phyloP scores from a whole-genome alignment of 2,329 filamentous ascomycete genomes.

The Beauveria australis region DNA sequence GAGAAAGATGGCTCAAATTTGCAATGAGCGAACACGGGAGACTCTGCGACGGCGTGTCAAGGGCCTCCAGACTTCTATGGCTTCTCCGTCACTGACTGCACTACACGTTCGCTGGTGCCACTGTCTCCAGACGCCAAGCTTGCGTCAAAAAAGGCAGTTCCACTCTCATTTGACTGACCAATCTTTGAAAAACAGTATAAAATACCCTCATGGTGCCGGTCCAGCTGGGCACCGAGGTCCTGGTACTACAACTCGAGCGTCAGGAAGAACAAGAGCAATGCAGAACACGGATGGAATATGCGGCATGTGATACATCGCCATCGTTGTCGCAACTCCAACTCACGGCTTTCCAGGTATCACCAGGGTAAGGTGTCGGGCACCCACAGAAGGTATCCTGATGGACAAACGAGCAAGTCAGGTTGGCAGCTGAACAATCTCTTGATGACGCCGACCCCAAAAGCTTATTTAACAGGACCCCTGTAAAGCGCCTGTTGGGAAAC shows the following conservation, averaged over 20 bases:
- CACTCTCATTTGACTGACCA: too few species aligned
- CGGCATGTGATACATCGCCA: not conserved
- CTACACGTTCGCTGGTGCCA: not conserved
- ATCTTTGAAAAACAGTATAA: not conserved
- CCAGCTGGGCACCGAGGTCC: not conserved
- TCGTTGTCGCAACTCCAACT: not conserved
- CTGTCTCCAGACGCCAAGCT: not conserved
- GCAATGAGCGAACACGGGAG: not conserved
- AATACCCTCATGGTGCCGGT: not conserved
- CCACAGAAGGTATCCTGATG: not conserved
- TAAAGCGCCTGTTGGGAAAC: too few species aligned
- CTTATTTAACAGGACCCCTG: too few species aligned
- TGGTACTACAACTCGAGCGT: not conserved
- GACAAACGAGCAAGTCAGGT: not conserved
- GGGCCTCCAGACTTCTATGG: not conserved
- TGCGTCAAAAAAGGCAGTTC: not conserved
- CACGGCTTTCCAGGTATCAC: not conserved
- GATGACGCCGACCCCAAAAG: too few species aligned
- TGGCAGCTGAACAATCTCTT: too few species aligned
- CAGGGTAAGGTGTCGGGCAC: not conserved
- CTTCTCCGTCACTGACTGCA: not conserved
- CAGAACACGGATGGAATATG: not conserved
- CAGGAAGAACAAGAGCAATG: not conserved
- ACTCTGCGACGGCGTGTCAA: not conserved
- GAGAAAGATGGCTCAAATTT: not conserved